Evolutionary conservation across 768 basidiomycete species (phyloP).

Genomic region (Nevesoporus exiguus): DNA sequence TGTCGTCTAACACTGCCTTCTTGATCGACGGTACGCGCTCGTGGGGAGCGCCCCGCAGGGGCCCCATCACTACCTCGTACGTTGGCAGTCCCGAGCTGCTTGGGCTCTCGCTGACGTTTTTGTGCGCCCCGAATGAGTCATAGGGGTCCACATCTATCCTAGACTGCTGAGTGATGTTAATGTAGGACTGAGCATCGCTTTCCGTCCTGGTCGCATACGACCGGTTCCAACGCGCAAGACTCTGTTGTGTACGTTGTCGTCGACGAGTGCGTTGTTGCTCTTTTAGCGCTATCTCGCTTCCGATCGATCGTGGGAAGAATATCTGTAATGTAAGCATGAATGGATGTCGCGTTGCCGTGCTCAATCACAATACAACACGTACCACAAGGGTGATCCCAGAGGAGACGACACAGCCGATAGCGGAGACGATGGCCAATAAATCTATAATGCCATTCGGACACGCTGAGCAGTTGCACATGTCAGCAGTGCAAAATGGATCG

Average conservation of each 20-base stretch:
- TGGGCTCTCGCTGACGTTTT: neutral
- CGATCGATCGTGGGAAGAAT: slow-evolving; percentile 79
- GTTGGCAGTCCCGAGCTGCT: slow-evolving; percentile 10
- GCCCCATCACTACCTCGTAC: slow-evolving; percentile 33
- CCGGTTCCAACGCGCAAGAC: neutral
- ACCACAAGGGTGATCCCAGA: slow-evolving; percentile 75
- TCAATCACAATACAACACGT: neutral
- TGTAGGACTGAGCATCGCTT: slow-evolving; percentile 7
- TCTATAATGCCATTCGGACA: slow-evolving; percentile 36
- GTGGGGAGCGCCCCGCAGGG: neutral
- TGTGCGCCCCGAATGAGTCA: neutral
- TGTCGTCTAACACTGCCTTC: slow-evolving; percentile 33
- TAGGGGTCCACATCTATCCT: neutral
- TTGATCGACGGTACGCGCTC: neutral
- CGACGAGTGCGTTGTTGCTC: slow-evolving; percentile 38
- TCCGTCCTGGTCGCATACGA: neutral
- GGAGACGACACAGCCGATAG: slow-evolving; percentile 60
- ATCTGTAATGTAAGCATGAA: slow-evolving; percentile 44
- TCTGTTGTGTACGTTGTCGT: slow-evolving; percentile 18
- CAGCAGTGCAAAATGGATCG: neutral
- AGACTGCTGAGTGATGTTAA: slow-evolving; percentile 9
- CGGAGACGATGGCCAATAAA: slow-evolving; percentile 54
- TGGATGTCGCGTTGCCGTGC: neutral
- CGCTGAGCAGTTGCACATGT: neutral
- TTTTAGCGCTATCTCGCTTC: slow-evolving; percentile 55